phyloP scores from a whole-genome alignment of 2,329 filamentous ascomycete genomes.

The Thelonectria blattea region DNA sequence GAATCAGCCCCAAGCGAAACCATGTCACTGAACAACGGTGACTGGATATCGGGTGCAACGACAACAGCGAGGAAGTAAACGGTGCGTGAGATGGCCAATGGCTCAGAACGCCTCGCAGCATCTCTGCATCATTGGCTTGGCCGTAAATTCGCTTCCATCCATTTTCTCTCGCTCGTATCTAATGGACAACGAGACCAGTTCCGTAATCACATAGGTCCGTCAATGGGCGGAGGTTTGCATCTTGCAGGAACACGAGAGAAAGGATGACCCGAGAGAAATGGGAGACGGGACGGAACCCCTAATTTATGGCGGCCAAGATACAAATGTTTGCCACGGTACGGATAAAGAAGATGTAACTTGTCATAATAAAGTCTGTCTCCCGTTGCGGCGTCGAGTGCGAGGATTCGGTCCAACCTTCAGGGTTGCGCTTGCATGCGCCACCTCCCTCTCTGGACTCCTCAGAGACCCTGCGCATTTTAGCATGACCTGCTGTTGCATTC shows the following conservation, averaged over 20 bases:
- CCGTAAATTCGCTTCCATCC: neutral
- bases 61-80: too few relatives aligned
- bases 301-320: too few relatives aligned
- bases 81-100: too few relatives aligned
- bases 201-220: neutral
- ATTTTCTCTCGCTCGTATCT: neutral
- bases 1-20: too few relatives aligned
- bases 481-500: neutral
- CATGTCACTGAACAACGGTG: neutral
- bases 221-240: neutral
- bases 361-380: too few relatives aligned
- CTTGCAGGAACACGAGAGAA: neutral
- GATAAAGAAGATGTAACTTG: too few relatives aligned
- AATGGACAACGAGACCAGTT: neutral
- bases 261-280: too few relatives aligned
- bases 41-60: neutral
- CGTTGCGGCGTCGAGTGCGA: too few relatives aligned
- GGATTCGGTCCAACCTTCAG: too few relatives aligned
- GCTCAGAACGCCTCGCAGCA: too few relatives aligned
- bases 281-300: neutral
- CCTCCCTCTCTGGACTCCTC: conserved; percentile 1
- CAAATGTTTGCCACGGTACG: neutral
- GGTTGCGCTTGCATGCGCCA: conserved; percentile 4
- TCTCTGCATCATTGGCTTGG: too few relatives aligned
- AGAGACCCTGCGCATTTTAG: conserved; percentile 7